Conservation (phyloP, 2,329 filamentous ascomycete genomes). For the Biscogniauxia marginata region DNA sequence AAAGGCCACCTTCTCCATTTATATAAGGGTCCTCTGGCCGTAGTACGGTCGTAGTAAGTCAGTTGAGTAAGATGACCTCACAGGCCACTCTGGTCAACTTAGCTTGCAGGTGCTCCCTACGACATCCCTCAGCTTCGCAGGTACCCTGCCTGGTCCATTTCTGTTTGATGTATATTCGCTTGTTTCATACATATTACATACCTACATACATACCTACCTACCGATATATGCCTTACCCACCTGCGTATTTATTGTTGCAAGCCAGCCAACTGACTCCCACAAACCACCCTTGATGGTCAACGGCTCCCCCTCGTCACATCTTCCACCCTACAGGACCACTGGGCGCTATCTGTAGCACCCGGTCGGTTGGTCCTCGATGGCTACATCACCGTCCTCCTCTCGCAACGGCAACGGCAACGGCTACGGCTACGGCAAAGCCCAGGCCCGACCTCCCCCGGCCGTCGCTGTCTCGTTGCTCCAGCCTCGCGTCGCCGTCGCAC, state of each 20-base stretch:
- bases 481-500: slow-evolving; percentile 73
- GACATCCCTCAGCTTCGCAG: too few species aligned
- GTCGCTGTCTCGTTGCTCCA: slow-evolving; percentile 55
- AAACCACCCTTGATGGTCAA: too few species aligned
- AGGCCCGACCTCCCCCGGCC: slow-evolving; percentile 9
- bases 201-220: neutral
- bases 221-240: neutral
- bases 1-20: too few species aligned
- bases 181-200: neutral
- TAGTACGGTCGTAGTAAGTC: neutral
- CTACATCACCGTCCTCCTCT: neutral
- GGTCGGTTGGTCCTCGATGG: neutral
- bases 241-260: too few species aligned
- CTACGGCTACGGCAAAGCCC: neutral
- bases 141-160: too few species aligned
- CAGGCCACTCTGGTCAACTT: neutral
- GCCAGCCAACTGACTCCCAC: too few species aligned
- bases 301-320: neutral
- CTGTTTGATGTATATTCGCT: too few species aligned
- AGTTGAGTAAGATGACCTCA: neutral
- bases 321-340: neutral
- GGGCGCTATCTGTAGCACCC: neutral
- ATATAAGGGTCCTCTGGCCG: too few species aligned
- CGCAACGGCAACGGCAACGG: neutral
- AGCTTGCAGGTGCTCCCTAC: neutral